A percentile compares a stretch with the other conserved stretches of the same genome.
Evolutionary conservation across 148 eudicot genomes (phyloP).

Genomic region (Fagopyrum esculentum): DNA sequence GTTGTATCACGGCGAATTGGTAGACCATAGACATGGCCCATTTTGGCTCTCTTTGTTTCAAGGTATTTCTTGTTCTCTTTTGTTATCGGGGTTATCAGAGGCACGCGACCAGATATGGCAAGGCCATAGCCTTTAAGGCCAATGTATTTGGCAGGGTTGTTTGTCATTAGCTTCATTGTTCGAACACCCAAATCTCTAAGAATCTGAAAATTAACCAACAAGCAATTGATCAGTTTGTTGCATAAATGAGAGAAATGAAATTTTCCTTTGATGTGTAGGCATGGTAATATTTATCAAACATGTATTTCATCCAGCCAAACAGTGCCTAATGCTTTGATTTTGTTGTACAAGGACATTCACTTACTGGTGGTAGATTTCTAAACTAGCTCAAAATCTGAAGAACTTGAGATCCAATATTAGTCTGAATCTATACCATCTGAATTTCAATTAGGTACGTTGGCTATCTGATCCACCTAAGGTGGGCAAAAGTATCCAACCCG

Average conservation of each 20-base stretch:
- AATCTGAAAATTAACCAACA: constrained; percentile 33
- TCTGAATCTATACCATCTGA: too few relatives aligned
- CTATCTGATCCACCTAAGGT: too few relatives aligned
- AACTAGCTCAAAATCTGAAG: background rate
- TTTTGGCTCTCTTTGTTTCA: constrained; percentile 59
- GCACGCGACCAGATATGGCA: constrained; percentile 52
- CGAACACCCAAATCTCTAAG: constrained; percentile 59
- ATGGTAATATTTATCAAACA: background rate
- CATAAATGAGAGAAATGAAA: background rate
- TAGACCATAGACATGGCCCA: constrained; percentile 55
- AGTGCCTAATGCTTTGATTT: background rate
- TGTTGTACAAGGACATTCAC: background rate
- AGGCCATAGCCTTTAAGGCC: constrained; percentile 67
- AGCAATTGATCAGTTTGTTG: background rate
- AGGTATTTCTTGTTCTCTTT: constrained; percentile 55
- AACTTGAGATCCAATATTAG: background rate
- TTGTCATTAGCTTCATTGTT: constrained; percentile 68
- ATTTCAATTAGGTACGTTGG: too few relatives aligned
- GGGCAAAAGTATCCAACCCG: too few relatives aligned
- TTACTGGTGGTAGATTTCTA: background rate
- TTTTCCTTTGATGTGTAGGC: background rate
- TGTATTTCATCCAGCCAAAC: background rate
- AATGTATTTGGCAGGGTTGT: constrained; percentile 58
- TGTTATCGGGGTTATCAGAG: constrained; percentile 53
- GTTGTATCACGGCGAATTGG: constrained; percentile 8